These are phyloP conservation scores for Rhynchosporium graminicola DNA, from an alignment of 2,329 filamentous ascomycete species.

Conservation along the genomic window DNA sequence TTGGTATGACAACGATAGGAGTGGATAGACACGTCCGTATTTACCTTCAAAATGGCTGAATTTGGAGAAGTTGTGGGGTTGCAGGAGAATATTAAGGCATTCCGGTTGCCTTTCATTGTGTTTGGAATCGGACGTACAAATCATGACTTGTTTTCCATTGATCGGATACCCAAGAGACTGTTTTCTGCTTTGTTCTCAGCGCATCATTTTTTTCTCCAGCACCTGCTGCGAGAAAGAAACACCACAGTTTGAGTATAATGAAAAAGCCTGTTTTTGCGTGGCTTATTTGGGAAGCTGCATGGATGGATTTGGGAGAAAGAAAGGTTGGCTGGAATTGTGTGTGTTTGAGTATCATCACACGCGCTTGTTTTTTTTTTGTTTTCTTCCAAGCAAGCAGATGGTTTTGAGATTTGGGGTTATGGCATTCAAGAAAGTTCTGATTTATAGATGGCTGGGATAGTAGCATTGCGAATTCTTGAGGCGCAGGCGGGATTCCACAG, in stretches of 20 bases:
- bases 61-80: conserved; percentile 8
- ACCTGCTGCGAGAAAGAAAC: not conserved
- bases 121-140: conserved; percentile 8
- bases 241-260: conserved; percentile 20
- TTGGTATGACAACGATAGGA: conserved; percentile 15
- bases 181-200: conserved; percentile 22
- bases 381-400: not conserved
- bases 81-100: not conserved
- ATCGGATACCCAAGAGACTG: conserved; percentile 34
- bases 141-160: conserved; percentile 27
- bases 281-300: conserved; percentile 15
- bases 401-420: conserved; percentile 1
- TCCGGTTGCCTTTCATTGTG: conserved; percentile 15
- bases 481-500: not conserved
- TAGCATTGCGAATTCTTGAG: not conserved
- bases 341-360: conserved; percentile 20
- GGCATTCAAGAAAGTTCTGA: not conserved
- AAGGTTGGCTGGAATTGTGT: conserved; percentile 4
- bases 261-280: conserved; percentile 7
- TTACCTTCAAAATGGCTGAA: conserved; percentile 10
- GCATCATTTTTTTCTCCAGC: conserved; percentile 13
- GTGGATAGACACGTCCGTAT: conserved; percentile 17
- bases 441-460: conserved; percentile 2
- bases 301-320: conserved; percentile 10
- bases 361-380: not conserved